Evolutionary conservation across 805 yeast genomes (phyloP), one percentile per base, ranked within the genome.

Genomic region (Metschnikowia drakensbergensis): DNA sequence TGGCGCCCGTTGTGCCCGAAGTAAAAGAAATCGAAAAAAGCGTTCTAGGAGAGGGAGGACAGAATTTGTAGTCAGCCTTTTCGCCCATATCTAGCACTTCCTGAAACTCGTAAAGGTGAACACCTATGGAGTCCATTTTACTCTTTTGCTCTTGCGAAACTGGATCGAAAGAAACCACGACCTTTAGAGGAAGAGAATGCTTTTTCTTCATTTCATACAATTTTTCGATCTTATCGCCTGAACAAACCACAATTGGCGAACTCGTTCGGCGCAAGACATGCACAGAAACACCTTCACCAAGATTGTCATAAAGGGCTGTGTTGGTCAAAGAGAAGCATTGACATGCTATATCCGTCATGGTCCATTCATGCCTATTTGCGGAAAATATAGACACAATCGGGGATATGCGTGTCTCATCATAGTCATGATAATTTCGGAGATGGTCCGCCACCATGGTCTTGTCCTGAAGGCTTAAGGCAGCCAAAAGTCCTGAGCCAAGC

Each of bases 21-120:
- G 76, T 68, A 48, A 74, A 85, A 6, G 84, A 80, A 42, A 85
- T 77, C 13, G 90, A 82, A 61, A 80, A 81, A 8, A 58, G 36
- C 3, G 67, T 61, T 11, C 78, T 75, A 1, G 82, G 77, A 1
- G 63, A 67, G 26, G 88, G 86, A 9, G 79, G 79, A 27, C 61
- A 49, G 34, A 58, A 61, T 1, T 36, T 63, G 58, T 50, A 63
- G 58, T 37, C 75, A 66, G 43, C 53, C 5, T 52, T 44, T 63
- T 58, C 45, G 50, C 62, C 79, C 57, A 51, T 71, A 51, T 30
- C 60, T 56, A 58, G 72, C 57, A 55, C 66, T 53, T 49, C 64
- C 6, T 59, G 48, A 29, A 74, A 60, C 51, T 72, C 75, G 37
- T 60, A 51, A 39, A 70, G 44, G 41, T 67, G 50, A 28, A 66